Conservation (phyloP, 768 basidiomycete genomes). For the Kwoniella newhampshirensis region DNA sequence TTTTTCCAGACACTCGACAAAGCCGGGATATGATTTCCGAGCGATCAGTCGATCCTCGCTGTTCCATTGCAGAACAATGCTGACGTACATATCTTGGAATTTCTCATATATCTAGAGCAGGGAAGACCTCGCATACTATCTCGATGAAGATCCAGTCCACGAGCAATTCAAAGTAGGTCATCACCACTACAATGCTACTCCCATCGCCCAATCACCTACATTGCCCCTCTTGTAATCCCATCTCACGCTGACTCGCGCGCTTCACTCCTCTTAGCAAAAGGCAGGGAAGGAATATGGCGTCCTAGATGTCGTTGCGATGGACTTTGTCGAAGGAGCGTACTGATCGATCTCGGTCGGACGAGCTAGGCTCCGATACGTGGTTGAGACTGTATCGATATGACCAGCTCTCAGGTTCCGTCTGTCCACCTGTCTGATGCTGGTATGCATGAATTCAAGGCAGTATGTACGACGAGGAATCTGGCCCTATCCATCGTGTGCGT, state of each 20-base stretch:
- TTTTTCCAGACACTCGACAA: too few relatives aligned
- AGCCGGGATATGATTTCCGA: not conserved
- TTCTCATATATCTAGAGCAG: conserved; percentile 2
- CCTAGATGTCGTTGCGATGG: conserved; percentile 25
- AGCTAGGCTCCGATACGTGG: too few relatives aligned
- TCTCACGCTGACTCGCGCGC: not conserved
- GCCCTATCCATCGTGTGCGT: too few relatives aligned
- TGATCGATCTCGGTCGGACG: conserved; percentile 1
- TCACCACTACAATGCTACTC: not conserved
- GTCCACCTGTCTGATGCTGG: too few relatives aligned
- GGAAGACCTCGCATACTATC: conserved; percentile 44
- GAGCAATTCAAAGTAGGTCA: conserved; percentile 40
- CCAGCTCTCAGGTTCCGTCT: too few relatives aligned
- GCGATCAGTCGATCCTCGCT: not conserved
- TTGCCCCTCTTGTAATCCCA: not conserved
- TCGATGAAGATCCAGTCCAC: conserved; percentile 41
- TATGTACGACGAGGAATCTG: too few relatives aligned
- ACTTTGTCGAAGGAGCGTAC: conserved; percentile 26
- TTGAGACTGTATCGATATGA: too few relatives aligned
- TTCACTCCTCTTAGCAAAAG: conserved; percentile 7
- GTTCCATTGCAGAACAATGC: not conserved
- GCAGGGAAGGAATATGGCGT: conserved; percentile 21
- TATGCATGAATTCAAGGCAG: too few relatives aligned
- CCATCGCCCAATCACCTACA: conserved; percentile 20
- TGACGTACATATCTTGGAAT: too few relatives aligned